Evolutionary conservation across 1,139 yeast species (phyloP).

Genomic region (Nakaseomyces delphensis): DNA sequence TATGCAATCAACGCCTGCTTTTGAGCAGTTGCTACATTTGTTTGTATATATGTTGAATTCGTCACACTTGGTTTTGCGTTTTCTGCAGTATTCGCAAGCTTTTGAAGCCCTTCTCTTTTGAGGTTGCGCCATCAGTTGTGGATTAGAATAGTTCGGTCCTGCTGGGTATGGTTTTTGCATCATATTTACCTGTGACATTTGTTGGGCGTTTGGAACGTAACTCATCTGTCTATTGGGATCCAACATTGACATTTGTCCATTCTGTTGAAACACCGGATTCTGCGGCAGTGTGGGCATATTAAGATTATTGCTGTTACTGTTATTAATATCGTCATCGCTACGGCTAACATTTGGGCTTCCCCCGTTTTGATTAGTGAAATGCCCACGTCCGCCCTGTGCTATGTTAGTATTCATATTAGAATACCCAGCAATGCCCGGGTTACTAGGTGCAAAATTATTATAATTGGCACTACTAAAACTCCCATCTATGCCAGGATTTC

Average conservation of each 20-base stretch:
- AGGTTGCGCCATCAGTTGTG: neutral
- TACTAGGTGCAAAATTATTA: neutral
- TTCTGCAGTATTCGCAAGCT: slow-evolving; percentile 34
- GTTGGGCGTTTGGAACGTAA: neutral
- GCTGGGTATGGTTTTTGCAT: neutral
- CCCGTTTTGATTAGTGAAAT: too few relatives aligned
- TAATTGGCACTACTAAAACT: neutral
- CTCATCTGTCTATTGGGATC: neutral
- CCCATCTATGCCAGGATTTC: too few relatives aligned
- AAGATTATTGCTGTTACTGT: neutral
- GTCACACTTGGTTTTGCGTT: slow-evolving; percentile 32
- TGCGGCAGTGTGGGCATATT: neutral
- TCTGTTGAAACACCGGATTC: neutral
- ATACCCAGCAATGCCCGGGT: neutral
- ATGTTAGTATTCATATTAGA: neutral
- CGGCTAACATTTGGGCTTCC: neutral
- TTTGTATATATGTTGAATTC: slow-evolving; percentile 18
- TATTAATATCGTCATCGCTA: neutral
- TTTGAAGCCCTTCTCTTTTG: slow-evolving; percentile 25
- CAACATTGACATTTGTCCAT: neutral
- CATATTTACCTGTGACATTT: neutral
- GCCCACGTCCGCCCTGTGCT: too few relatives aligned
- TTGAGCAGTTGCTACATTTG: slow-evolving; percentile 27
- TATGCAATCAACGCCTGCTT: slow-evolving; percentile 20
- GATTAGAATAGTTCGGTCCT: neutral